Conservation (phyloP, 2,329 filamentous ascomycete genomes). For the Ascochyta koolunga region DNA sequence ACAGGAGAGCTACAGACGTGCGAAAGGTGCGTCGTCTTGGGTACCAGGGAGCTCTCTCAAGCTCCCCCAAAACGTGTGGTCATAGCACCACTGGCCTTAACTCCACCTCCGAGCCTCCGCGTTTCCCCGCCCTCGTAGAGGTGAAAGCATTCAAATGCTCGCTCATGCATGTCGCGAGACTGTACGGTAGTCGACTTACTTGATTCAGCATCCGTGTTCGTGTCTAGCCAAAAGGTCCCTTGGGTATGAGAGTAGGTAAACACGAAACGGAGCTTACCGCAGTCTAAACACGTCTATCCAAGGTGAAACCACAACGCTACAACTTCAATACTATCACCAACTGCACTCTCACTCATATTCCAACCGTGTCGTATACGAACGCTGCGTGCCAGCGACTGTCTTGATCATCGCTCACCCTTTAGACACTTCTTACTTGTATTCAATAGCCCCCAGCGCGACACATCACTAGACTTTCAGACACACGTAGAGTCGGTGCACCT, state of each 20-base stretch:
- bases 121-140: too few relatives aligned
- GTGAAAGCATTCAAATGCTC: too few relatives aligned
- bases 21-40: too few relatives aligned
- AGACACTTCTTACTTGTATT: background rate
- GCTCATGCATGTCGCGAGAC: too few relatives aligned
- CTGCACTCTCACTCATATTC: background rate
- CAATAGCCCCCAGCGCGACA: background rate
- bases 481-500: too few relatives aligned
- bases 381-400: too few relatives aligned
- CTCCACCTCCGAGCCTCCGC: too few relatives aligned
- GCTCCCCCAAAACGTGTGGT: too few relatives aligned
- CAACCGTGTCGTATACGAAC: background rate
- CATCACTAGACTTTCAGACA: background rate
- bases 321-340: slow-evolving; percentile 1
- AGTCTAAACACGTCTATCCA: background rate
- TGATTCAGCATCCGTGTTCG: too few relatives aligned
- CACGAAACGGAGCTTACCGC: background rate
- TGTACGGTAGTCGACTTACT: too few relatives aligned
- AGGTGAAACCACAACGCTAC: slow-evolving; percentile 11
- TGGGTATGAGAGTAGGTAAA: background rate
- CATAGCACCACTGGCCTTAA: too few relatives aligned
- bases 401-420: background rate
- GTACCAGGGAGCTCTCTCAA: too few relatives aligned
- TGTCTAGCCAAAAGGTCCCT: background rate
- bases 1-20: background rate